Evolutionary conservation across 2,329 filamentous ascomycete genomes (phyloP).

Genomic region (Berkeleyomyces basicola): DNA sequence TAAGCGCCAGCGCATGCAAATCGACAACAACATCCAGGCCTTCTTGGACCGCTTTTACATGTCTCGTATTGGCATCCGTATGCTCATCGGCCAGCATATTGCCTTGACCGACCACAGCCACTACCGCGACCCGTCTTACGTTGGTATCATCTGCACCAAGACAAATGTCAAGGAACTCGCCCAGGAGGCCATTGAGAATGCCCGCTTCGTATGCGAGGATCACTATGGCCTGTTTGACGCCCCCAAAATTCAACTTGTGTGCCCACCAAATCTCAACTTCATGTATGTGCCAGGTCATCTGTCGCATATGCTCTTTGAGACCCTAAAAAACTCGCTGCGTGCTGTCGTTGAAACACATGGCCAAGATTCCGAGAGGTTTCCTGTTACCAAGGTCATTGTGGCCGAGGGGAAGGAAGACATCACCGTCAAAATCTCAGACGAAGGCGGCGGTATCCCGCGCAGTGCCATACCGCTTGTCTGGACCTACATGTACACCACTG

Average conservation of each 20-base stretch:
- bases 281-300: slow-evolving; percentile 99
- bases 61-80: slow-evolving; percentile 96
- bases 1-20: slow-evolving; percentile 90
- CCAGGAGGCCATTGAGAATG: slow-evolving; percentile 95
- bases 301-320: slow-evolving; percentile 99
- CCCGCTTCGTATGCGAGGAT: slow-evolving; percentile 96
- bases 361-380: slow-evolving; percentile 88
- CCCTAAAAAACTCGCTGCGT: slow-evolving; percentile 91
- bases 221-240: slow-evolving; percentile 96
- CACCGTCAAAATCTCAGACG: slow-evolving; percentile 94
- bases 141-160: slow-evolving; percentile 97
- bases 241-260: slow-evolving; percentile 90
- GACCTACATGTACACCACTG: slow-evolving; percentile 99
- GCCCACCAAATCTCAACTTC: slow-evolving; percentile 85
- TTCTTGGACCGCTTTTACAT: slow-evolving; percentile 99
- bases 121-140: slow-evolving; percentile 78
- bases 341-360: slow-evolving; percentile 93
- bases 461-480: slow-evolving; percentile 93
- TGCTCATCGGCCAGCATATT: slow-evolving; percentile 98
- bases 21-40: slow-evolving; percentile 90
- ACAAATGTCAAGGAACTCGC: slow-evolving; percentile 92
- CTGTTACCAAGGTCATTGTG: slow-evolving; percentile 91
- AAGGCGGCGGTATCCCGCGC: slow-evolving; percentile 87
- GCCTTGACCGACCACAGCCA: slow-evolving; percentile 87
- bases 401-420: slow-evolving; percentile 97